Evolutionary conservation across 2,329 filamentous ascomycete species (phyloP).

Genomic region (Colletotrichum sp.): DNA sequence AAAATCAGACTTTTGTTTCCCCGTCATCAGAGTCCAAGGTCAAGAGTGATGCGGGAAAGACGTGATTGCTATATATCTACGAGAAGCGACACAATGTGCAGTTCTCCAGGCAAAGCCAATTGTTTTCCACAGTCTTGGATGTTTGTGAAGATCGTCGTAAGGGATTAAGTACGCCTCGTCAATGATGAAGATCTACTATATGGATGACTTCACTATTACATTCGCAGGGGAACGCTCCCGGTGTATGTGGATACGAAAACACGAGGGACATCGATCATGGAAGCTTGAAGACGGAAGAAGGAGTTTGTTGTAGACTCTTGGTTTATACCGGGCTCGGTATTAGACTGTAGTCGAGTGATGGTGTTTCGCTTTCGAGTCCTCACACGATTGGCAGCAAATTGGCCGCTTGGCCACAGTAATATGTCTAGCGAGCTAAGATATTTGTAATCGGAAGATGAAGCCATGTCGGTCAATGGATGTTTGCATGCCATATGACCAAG

Average conservation of each 20-base stretch:
- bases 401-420: fast-evolving
- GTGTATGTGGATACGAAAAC: background rate
- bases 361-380: background rate
- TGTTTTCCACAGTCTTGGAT: too few species aligned
- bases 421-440: background rate
- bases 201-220: too few species aligned
- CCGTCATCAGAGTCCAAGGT: background rate
- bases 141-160: too few species aligned
- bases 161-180: background rate
- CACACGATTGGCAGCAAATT: background rate
- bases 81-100: fast-evolving
- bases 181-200: fast-evolving
- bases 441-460: background rate
- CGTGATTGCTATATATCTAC: background rate
- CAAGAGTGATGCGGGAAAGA: background rate
- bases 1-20: too few species aligned
- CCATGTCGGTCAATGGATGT: background rate
- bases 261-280: background rate
- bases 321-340: fast-evolving
- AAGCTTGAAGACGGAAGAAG: background rate
- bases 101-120: too few species aligned
- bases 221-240: background rate
- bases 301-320: background rate
- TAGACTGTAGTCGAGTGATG: background rate
- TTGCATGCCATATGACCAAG: background rate